These are phyloP conservation scores for Hypomyces rosellus DNA, from an alignment of 2,329 filamentous ascomycete genomes.

Conservation along the genomic window DNA sequence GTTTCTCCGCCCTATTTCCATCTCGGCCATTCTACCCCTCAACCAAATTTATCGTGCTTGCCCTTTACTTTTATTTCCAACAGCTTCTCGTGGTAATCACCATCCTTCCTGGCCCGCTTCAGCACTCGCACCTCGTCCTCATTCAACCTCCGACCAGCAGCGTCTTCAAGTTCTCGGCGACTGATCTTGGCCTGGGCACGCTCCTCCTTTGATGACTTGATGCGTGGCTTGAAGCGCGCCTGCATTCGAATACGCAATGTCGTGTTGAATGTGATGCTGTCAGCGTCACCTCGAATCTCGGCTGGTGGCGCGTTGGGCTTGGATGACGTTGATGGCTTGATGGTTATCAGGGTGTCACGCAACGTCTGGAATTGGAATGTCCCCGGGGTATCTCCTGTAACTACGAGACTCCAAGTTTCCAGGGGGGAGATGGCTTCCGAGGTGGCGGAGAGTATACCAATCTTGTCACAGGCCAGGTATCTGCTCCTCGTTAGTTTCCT, in stretches of 20 bases:
- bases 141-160: constrained; percentile 66
- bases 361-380: constrained; percentile 71
- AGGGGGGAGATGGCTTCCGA: constrained; percentile 76
- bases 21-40: constrained; percentile 8
- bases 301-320: constrained; percentile 41
- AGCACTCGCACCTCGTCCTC: constrained; percentile 82
- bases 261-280: constrained; percentile 60
- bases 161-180: constrained; percentile 74
- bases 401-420: constrained; percentile 71
- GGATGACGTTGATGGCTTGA: constrained; percentile 47
- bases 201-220: constrained; percentile 74
- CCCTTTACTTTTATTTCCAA: constrained; percentile 84
- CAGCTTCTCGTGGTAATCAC: constrained; percentile 82
- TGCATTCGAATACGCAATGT: constrained; percentile 86
- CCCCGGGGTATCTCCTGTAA: constrained; percentile 57
- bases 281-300: constrained; percentile 72
- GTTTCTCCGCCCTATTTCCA: too few relatives aligned
- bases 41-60: constrained; percentile 78
- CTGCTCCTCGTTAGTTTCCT: constrained; percentile 35
- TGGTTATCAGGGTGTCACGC: constrained; percentile 62
- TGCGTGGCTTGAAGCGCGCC: constrained; percentile 80
- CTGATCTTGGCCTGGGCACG: constrained; percentile 82
- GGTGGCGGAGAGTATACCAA: constrained; percentile 68
- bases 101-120: constrained; percentile 77
- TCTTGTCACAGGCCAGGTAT: constrained; percentile 80